Evolutionary conservation across 148 eudicot species (phyloP).

Genomic region (Nepenthes gracilis): DNA sequence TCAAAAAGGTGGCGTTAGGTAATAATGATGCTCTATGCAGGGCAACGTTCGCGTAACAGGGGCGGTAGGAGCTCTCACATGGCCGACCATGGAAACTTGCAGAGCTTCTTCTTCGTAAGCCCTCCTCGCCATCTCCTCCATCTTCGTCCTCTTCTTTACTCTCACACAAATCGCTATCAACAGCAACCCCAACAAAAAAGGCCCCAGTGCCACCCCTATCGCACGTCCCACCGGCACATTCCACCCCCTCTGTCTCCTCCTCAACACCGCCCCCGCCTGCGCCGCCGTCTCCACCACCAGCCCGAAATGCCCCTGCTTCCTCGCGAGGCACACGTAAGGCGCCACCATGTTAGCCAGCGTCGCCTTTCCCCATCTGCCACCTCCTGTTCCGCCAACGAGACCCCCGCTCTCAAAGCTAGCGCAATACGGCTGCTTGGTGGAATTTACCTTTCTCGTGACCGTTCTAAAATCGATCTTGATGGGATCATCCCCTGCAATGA

Average conservation of each 20-base stretch:
- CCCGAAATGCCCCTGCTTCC: slow-evolving; percentile 57
- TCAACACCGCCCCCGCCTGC: slow-evolving; percentile 4
- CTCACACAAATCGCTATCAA: slow-evolving; percentile 68
- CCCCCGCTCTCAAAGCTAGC: slow-evolving; percentile 36
- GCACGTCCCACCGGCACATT: slow-evolving; percentile 57
- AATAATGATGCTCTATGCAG: slow-evolving; percentile 38
- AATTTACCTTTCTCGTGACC: neutral
- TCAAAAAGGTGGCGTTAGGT: neutral
- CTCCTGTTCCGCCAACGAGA: slow-evolving; percentile 17
- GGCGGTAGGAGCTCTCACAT: slow-evolving; percentile 65
- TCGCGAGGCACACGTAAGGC: slow-evolving; percentile 44
- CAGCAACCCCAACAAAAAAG: slow-evolving; percentile 54
- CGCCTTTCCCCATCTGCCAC: slow-evolving; percentile 26
- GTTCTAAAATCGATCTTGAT: slow-evolving; percentile 54
- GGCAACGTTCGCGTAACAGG: slow-evolving; percentile 51
- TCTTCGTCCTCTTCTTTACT: slow-evolving; percentile 71
- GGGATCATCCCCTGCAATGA: slow-evolving; percentile 30
- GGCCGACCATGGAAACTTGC: slow-evolving; percentile 88
- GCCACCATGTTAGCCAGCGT: slow-evolving; percentile 36
- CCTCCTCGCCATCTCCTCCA: slow-evolving; percentile 77
- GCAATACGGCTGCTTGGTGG: slow-evolving; percentile 30
- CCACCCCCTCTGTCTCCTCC: slow-evolving; percentile 37
- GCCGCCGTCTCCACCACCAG: slow-evolving; percentile 43
- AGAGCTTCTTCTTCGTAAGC: slow-evolving; percentile 93
- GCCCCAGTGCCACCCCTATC: slow-evolving; percentile 77